A percentile compares a stretch with the other conserved stretches of the same genome.
phyloP scores from a whole-genome alignment of 78 protist species.

The Polysphondylium violaceum region DNA sequence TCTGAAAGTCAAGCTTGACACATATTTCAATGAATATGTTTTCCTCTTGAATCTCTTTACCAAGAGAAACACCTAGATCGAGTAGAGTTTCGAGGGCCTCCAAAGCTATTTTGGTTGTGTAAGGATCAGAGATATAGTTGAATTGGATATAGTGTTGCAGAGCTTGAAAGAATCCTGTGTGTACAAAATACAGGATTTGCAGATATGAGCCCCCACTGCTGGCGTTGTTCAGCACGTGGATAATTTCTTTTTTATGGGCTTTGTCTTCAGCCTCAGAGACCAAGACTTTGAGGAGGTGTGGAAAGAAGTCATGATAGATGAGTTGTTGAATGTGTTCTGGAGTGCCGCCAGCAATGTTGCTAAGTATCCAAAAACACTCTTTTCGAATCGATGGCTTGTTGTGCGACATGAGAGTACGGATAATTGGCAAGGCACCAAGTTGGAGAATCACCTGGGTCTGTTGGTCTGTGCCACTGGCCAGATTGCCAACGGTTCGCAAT shows the following conservation, averaged over 20 bases:
- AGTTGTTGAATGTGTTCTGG: conserved; percentile 79
- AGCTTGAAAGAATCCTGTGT: too few species aligned
- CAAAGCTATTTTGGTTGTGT: too few species aligned
- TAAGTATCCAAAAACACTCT: conserved; percentile 98
- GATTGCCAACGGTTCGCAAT: conserved; percentile 97
- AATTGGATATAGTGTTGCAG: too few species aligned
- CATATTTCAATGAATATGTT: too few species aligned
- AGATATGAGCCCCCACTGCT: conserved; percentile 23
- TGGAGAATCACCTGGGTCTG: conserved; percentile 95
- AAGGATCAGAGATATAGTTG: too few species aligned
- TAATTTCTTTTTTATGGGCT: conserved; percentile 95
- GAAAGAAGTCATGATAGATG: conserved; percentile 78
- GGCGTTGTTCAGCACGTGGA: conserved; percentile 97
- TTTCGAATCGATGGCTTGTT: conserved; percentile 83
- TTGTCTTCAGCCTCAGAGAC: conserved; percentile 83
- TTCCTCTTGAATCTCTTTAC: too few species aligned
- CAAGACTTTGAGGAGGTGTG: conserved; percentile 78
- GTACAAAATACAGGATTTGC: conserved; percentile 13
- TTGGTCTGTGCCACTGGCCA: conserved; percentile 96
- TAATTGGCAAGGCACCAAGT: conserved; percentile 77
- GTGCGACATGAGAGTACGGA: conserved; percentile 15
- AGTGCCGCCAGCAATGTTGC: conserved; percentile 98
- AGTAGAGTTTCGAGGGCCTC: too few species aligned
- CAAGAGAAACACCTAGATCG: too few species aligned
- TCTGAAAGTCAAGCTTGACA: too few species aligned